phyloP scores from a whole-genome alignment of 2,329 filamentous ascomycete species.

The Apiospora malaysiana region DNA sequence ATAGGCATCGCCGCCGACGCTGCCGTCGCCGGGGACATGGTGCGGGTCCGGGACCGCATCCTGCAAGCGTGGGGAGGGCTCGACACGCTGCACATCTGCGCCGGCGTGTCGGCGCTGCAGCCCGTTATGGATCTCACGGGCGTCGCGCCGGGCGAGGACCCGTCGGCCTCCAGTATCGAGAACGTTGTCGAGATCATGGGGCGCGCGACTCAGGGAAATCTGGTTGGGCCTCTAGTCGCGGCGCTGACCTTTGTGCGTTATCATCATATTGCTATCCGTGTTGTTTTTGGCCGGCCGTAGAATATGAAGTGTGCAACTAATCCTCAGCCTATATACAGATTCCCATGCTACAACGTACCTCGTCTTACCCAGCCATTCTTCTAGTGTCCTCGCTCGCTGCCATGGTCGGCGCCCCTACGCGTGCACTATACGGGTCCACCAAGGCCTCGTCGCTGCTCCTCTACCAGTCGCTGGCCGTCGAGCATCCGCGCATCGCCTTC shows the following conservation, averaged over 20 bases:
- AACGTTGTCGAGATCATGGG: constrained; percentile 32
- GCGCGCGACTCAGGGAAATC: constrained; percentile 37
- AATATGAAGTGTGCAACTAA: not conserved
- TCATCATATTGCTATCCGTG: not conserved
- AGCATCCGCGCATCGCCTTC: constrained; percentile 40
- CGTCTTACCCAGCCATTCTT: constrained; percentile 35
- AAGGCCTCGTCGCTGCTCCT: constrained; percentile 42
- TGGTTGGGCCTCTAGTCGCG: constrained; percentile 38
- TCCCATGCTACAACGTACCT: constrained; percentile 39
- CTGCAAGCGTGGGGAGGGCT: constrained; percentile 37
- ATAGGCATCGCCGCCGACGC: constrained; percentile 38
- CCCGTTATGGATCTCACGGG: constrained; percentile 39
- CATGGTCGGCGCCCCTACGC: constrained; percentile 41
- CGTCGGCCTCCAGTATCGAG: constrained; percentile 31
- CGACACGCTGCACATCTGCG: constrained; percentile 40
- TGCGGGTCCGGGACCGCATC: constrained; percentile 33
- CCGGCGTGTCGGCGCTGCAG: constrained; percentile 42
- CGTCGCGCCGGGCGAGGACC: constrained; percentile 28
- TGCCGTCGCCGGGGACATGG: constrained; percentile 36
- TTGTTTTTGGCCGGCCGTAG: not conserved
- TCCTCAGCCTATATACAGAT: constrained; percentile 26
- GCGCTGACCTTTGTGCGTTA: constrained; percentile 35
- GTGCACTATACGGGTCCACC: constrained; percentile 41
- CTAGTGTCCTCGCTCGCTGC: constrained; percentile 38
- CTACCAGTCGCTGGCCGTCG: constrained; percentile 42